These are phyloP conservation scores for Echria macrotheca DNA, from an alignment of 495 filamentous ascomycete genomes.

Conservation along the genomic window DNA sequence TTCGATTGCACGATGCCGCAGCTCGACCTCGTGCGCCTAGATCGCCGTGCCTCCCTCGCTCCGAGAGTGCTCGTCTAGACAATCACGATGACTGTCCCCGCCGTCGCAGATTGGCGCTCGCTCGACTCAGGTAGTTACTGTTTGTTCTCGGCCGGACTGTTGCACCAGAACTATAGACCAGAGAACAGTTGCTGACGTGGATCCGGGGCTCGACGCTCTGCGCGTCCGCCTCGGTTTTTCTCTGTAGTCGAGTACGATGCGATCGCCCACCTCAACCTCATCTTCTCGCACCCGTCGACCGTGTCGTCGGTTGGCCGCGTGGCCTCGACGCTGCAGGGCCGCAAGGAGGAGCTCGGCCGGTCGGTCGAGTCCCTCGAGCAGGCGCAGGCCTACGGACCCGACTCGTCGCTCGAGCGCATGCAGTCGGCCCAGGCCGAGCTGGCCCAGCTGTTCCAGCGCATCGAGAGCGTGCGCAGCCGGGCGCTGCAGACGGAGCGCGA, in stretches of 20 bases:
- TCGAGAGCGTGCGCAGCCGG: slow-evolving; percentile 86
- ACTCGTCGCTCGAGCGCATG: slow-evolving; percentile 82
- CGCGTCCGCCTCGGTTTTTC: slow-evolving; percentile 10
- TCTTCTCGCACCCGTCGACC: slow-evolving; percentile 89
- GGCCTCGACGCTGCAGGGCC: slow-evolving; percentile 62
- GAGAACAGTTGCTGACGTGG: slow-evolving; percentile 23
- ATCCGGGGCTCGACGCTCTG: neutral
- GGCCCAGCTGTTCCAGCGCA: slow-evolving; percentile 84
- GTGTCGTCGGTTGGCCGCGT: slow-evolving; percentile 71
- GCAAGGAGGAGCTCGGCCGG: slow-evolving; percentile 78
- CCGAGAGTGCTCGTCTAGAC: no score
- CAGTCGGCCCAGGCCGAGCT: slow-evolving; percentile 86
- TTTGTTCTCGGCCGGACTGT: neutral
- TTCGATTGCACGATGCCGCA: no score
- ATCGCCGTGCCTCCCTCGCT: slow-evolving; percentile 2
- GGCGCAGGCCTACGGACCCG: slow-evolving; percentile 78
- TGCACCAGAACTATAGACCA: neutral
- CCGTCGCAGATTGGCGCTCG: slow-evolving; percentile 34
- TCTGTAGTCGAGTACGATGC: slow-evolving; percentile 84
- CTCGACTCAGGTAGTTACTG: slow-evolving; percentile 45
- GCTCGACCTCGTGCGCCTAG: neutral
- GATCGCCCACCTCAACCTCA: slow-evolving; percentile 83
- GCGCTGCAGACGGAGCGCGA: slow-evolving; percentile 88
- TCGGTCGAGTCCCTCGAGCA: slow-evolving; percentile 74
- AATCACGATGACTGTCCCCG: slow-evolving; percentile 43